These are phyloP conservation scores for Penicillium oxalicum DNA, from an alignment of 2,329 filamentous ascomycete species.

Conservation along the genomic window DNA sequence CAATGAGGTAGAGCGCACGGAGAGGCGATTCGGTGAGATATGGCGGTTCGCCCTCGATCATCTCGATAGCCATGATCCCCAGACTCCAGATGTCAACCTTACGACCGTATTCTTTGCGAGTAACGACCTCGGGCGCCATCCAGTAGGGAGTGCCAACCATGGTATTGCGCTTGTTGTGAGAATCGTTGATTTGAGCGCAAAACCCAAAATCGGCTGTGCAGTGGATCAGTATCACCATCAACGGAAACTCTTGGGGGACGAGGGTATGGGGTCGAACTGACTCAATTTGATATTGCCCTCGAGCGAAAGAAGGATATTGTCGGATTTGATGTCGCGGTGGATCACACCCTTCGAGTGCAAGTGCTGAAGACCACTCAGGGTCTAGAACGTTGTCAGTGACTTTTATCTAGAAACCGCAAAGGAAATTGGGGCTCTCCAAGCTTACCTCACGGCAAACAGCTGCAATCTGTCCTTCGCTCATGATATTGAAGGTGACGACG, in stretches of 20 bases:
- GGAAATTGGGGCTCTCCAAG: constrained; percentile 4
- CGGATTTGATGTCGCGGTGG: constrained; percentile 97
- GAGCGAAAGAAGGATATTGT: constrained; percentile 90
- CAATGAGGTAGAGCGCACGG: constrained; percentile 89
- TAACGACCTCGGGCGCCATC: constrained; percentile 99
- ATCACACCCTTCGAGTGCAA: constrained; percentile 97
- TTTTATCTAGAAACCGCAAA: neutral
- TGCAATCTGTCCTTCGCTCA: constrained; percentile 96
- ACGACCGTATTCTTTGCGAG: constrained; percentile 91
- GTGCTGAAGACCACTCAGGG: constrained; percentile 84
- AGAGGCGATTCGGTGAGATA: constrained; percentile 94
- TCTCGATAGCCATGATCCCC: constrained; percentile 99
- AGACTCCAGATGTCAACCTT: constrained; percentile 99
- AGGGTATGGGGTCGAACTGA: constrained; percentile 45
- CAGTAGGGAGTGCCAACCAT: constrained; percentile 99
- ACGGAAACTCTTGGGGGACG: no score
- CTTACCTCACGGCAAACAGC: constrained; percentile 80
- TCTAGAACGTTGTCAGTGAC: constrained; percentile 42
- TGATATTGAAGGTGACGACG: constrained; percentile 98
- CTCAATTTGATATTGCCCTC: constrained; percentile 97
- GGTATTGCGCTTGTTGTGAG: constrained; percentile 92
- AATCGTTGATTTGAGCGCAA: constrained; percentile 96
- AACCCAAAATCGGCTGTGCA: constrained; percentile 87
- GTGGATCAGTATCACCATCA: constrained; percentile 18
- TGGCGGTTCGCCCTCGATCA: constrained; percentile 97